Evolutionary conservation across 495 filamentous ascomycete species (phyloP), one percentile per base, ranked within the genome.

Genomic region (Chaetomidium leptoderma): DNA sequence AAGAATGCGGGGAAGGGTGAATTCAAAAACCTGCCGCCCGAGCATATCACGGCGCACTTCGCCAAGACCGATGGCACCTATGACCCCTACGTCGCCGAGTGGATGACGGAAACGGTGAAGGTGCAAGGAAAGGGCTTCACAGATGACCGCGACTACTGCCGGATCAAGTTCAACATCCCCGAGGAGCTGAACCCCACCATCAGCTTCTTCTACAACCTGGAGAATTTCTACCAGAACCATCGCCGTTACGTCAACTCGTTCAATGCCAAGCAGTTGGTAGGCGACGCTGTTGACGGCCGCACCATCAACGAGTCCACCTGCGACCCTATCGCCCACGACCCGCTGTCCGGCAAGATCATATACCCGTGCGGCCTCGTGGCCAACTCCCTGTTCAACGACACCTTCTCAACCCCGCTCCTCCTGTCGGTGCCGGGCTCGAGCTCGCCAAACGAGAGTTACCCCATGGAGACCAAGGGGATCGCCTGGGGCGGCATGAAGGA

Each of bases 141-240:
- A 39, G 47, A 35, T 29, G 42, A 55, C 0, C 57, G 60, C 11
- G 37, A 53, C 37, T 55, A 67, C 6, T 99, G 93, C 80, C 76
- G 73, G 1, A 67, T 99, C 9, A 70, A 78, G 33, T 95, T 97
- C 74, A 75, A 81, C 27, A 84, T 97, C 29, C 90, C 90, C 8
- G 81, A 93, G 55, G 73, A 82, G 26, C 81, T 99, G 63, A 76
- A 78, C 10, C 83, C 92, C 0, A 91, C 92, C 4, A 85, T 97
- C 26, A 80, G 89, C 61, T 80, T 96, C 69, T 97, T 96, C 74
- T 99, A 99, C 72, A 87, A 87, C 52, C 83, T 99, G 39, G 91
- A 90, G 40, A 95, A 99, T 72, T 99, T 99, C 77, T 99, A 97
- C 76, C 93, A 99, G 70, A 99, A 99, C 70, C 93, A 99, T 68